phyloP scores from a whole-genome alignment of 345 rosid species.

The Lepidium aucheri region DNA sequence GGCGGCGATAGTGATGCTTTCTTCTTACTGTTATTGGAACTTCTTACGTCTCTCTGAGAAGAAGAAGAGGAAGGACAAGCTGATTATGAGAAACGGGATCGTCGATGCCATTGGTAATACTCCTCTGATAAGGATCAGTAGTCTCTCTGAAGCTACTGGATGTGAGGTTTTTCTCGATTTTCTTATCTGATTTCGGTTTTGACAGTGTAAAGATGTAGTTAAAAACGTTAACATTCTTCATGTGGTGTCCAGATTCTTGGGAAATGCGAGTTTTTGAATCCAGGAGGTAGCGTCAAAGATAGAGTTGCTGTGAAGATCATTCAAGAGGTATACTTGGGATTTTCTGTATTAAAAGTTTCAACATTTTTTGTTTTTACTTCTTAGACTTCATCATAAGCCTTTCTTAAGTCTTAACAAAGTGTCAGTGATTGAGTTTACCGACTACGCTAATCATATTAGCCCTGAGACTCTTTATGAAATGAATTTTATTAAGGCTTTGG shows the following conservation, averaged over 20 bases:
- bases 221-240: background rate
- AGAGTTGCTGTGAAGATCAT: conserved; percentile 85
- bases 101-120: conserved; percentile 75
- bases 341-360: background rate
- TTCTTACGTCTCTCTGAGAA: conserved; percentile 24
- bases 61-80: conserved; percentile 36
- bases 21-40: conserved; percentile 41
- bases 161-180: conserved; percentile 54
- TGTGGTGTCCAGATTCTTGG: conserved; percentile 68
- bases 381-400: background rate
- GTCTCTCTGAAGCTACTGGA: conserved; percentile 92
- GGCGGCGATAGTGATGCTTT: conserved; percentile 32
- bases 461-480: no score
- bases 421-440: background rate
- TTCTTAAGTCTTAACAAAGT: background rate
- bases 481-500: conserved; percentile 48
- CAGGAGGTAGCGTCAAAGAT: conserved; percentile 97
- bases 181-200: background rate
- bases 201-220: background rate
- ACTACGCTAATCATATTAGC: background rate
- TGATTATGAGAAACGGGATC: conserved; percentile 39
- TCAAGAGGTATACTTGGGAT: conserved; percentile 53
- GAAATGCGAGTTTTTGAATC: conserved; percentile 91
- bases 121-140: conserved; percentile 79
- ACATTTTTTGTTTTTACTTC: background rate